A percentile compares a stretch with the other conserved stretches of the same genome.
Conservation (phyloP, 768 basidiomycete species). For the Boletus subparvulus region DNA sequence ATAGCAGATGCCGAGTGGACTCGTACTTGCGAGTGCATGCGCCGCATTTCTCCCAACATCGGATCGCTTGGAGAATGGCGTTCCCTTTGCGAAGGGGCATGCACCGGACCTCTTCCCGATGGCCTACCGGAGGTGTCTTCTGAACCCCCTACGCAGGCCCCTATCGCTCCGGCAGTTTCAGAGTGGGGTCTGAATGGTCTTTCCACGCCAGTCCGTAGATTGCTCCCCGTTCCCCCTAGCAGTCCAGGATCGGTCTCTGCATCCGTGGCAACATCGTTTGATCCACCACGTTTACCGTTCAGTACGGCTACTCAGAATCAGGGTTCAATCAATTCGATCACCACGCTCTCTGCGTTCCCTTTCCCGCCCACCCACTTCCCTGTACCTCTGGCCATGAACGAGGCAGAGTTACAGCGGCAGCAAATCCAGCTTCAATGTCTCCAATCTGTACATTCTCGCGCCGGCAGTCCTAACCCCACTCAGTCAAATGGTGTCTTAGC, state of each 20-base stretch:
- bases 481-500: background rate
- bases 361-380: constrained; percentile 72
- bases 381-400: constrained; percentile 44
- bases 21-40: constrained; percentile 67
- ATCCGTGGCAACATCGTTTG: constrained; percentile 7
- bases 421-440: constrained; percentile 24
- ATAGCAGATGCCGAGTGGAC: constrained; percentile 82
- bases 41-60: constrained; percentile 62
- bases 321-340: constrained; percentile 47
- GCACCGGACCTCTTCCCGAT: constrained; percentile 47
- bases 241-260: constrained; percentile 12
- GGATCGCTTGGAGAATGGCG: constrained; percentile 74
- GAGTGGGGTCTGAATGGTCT: constrained; percentile 32
- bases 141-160: background rate
- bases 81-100: constrained; percentile 73
- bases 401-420: constrained; percentile 28
- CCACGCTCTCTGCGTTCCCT: constrained; percentile 73
- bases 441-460: constrained; percentile 14
- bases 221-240: constrained; percentile 23
- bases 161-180: constrained; percentile 14
- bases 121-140: constrained; percentile 26
- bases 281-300: constrained; percentile 29
- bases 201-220: constrained; percentile 19
- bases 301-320: constrained; percentile 18
- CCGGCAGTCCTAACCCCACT: constrained; percentile 16